These are phyloP conservation scores for Lichtheimia ramosa DNA, from an alignment of 371 early-diverging fungal species.

Conservation along the genomic window DNA sequence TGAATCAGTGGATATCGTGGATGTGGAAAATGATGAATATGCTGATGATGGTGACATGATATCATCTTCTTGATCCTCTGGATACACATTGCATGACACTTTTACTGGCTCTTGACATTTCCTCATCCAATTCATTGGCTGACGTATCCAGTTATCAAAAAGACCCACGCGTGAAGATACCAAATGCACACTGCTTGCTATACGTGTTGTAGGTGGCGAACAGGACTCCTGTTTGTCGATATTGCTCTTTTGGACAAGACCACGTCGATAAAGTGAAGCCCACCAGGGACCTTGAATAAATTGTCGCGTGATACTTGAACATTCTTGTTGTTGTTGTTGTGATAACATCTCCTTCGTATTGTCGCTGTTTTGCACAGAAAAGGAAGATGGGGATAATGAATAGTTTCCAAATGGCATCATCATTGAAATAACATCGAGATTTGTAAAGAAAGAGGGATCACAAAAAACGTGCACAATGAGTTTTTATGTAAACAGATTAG, in stretches of 20 bases:
- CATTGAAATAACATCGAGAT: too few relatives aligned
- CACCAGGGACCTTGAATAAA: slow-evolving; percentile 1
- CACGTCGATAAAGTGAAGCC: background rate
- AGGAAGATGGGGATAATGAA: too few relatives aligned
- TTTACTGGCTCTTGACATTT: background rate
- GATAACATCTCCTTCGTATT: too few relatives aligned
- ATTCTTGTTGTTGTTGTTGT: too few relatives aligned
- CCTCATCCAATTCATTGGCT: background rate
- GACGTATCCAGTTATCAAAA: background rate
- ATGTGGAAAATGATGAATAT: background rate
- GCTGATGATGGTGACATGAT: background rate
- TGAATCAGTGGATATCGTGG: background rate
- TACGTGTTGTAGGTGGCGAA: too few relatives aligned
- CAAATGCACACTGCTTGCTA: too few relatives aligned
- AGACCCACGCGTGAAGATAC: too few relatives aligned
- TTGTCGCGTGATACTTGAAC: background rate
- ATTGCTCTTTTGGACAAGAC: too few relatives aligned
- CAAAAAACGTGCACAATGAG: slow-evolving; percentile 2
- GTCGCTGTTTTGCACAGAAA: too few relatives aligned
- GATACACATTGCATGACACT: background rate
- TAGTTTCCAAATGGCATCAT: too few relatives aligned
- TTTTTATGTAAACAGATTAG: slow-evolving; percentile 1
- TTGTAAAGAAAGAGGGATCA: background rate
- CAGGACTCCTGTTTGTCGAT: too few relatives aligned
- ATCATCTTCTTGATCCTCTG: background rate